A percentile compares a stretch with the other conserved stretches of the same genome.
These are phyloP conservation scores for Cenchrus fungigraminus DNA, from an alignment of 176 grass and related monocot genomes.

Conservation along the genomic window DNA sequence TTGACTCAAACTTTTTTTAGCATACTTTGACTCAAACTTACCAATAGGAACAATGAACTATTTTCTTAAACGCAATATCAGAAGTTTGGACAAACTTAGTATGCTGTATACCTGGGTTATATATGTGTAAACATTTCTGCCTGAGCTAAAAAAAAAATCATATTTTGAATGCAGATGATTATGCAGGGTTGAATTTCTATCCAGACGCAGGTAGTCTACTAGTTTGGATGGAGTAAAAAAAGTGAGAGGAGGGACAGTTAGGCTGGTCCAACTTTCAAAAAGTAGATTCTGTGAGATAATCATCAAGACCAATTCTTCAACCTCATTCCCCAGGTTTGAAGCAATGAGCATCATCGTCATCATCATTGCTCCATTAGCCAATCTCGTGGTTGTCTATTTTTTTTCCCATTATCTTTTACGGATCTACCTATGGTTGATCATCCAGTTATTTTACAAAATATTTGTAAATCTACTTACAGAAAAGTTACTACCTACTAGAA, in stretches of 20 bases:
- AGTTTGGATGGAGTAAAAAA: neutral
- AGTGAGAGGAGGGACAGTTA: neutral
- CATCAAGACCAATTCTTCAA: conserved; percentile 32
- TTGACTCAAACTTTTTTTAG: neutral
- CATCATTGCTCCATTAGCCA: conserved; percentile 29
- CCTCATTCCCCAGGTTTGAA: conserved; percentile 41
- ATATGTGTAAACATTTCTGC: conserved; percentile 4
- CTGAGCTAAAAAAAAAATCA: neutral
- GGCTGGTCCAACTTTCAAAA: conserved; percentile 39
- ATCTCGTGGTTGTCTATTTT: conserved; percentile 7
- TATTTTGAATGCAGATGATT: neutral
- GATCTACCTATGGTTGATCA: neutral
- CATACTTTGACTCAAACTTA: neutral
- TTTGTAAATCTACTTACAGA: neutral
- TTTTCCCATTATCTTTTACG: neutral
- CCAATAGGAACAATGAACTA: neutral
- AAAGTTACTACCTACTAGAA: conserved; percentile 2
- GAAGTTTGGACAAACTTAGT: neutral
- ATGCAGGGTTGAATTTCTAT: conserved; percentile 13
- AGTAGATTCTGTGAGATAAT: conserved; percentile 38
- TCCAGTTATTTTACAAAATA: conserved; percentile 9
- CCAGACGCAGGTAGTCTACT: conserved; percentile 4
- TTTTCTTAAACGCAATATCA: neutral
- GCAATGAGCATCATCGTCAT: conserved; percentile 34
- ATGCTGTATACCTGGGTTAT: neutral